These are phyloP conservation scores for Phaeophleospora eucalypticola DNA, from an alignment of 2,329 filamentous ascomycete species.

Conservation along the genomic window DNA sequence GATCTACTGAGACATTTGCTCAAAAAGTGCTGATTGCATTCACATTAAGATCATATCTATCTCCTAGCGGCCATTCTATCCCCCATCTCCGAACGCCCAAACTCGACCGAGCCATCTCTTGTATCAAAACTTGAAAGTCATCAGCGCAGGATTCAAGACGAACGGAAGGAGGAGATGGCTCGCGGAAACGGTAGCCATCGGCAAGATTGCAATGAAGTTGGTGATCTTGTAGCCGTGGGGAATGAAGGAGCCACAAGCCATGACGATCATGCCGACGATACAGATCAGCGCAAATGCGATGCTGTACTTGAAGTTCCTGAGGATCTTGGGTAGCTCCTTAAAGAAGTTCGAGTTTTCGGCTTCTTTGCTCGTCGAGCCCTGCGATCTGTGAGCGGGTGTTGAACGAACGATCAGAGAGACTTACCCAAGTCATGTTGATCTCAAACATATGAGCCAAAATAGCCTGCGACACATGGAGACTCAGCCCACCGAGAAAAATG, in stretches of 20 bases:
- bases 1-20: no score
- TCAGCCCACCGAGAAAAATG: constrained; percentile 78
- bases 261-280: constrained; percentile 60
- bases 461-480: constrained; percentile 75
- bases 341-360: constrained; percentile 78
- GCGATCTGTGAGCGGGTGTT: no score
- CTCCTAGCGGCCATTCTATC: no score
- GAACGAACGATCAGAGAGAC: no score
- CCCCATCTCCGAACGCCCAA: no score
- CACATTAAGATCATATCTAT: no score
- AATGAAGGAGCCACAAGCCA: constrained; percentile 61
- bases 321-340: constrained; percentile 73
- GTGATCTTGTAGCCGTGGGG: constrained; percentile 53
- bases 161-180: constrained; percentile 69
- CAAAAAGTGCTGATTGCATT: no score
- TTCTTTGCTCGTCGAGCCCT: constrained; percentile 80
- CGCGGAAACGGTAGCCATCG: constrained; percentile 66
- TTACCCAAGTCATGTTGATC: constrained; percentile 82
- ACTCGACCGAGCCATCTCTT: no score
- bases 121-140: no score
- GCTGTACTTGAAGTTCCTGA: constrained; percentile 73
- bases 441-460: constrained; percentile 78
- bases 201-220: constrained; percentile 63
- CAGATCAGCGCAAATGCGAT: constrained; percentile 59
- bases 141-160: constrained; percentile 71